A percentile compares a stretch with the other conserved stretches of the same genome.
Evolutionary conservation across 2,329 filamentous ascomycete species (phyloP).

Genomic region (Sporothrix sp.): DNA sequence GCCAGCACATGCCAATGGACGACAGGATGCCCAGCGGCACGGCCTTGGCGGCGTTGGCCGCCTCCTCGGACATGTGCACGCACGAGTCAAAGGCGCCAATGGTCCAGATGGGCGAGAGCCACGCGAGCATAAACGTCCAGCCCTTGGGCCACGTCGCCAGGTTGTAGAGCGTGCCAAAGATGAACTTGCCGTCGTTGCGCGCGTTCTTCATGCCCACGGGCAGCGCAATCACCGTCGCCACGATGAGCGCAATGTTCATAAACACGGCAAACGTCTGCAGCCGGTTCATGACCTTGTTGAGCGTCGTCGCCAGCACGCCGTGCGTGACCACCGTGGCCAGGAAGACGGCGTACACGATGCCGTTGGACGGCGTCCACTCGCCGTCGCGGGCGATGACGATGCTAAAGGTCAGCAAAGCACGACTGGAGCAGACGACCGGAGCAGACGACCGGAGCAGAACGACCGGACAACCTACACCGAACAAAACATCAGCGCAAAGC

Average conservation of each 20-base stretch:
- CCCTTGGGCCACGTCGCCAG: conserved; percentile 47
- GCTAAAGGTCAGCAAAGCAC: conserved; percentile 14
- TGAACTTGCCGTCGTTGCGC: conserved; percentile 36
- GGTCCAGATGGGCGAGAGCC: conserved; percentile 54
- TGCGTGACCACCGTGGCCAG: conserved; percentile 43
- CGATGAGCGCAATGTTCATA: conserved; percentile 46
- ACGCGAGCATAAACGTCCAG: conserved; percentile 50
- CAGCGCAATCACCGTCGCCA: conserved; percentile 47
- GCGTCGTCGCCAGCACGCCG: conserved; percentile 41
- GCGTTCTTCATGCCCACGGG: conserved; percentile 36
- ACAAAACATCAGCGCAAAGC: conserved; percentile 48
- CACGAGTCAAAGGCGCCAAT: conserved; percentile 48
- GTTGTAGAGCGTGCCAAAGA: conserved; percentile 49
- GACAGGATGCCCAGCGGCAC: conserved; percentile 48
- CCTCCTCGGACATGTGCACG: conserved; percentile 46
- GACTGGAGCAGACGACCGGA: background rate
- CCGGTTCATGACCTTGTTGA: conserved; percentile 48
- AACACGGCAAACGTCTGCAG: conserved; percentile 47
- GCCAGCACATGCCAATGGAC: conserved; percentile 41
- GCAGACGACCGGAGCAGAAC: background rate
- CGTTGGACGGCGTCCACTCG: conserved; percentile 44
- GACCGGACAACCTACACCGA: conserved; percentile 31
- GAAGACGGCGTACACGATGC: conserved; percentile 48
- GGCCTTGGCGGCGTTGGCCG: conserved; percentile 44
- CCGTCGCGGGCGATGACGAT: conserved; percentile 48